Percentiles rank a stretch among this genome's conserved stretches.
Evolutionary conservation across 1,284 basidiomycete species (phyloP).

Genomic region (Tetrapyrgos nigripes): DNA sequence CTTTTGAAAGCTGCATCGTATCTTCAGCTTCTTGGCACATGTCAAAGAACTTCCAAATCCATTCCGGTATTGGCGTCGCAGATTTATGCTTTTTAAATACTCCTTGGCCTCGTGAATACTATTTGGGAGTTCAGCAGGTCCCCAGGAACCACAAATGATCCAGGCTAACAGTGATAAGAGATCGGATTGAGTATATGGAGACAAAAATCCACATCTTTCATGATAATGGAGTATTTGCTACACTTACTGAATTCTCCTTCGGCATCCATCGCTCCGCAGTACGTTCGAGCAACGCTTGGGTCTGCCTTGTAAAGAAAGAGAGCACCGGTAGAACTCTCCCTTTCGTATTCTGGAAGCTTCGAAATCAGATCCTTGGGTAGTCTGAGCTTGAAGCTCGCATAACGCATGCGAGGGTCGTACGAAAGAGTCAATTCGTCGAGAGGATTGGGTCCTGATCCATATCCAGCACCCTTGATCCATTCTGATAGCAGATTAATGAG

Average conservation of each 20-base stretch:
- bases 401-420: slow-evolving; percentile 22
- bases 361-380: neutral
- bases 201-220: neutral
- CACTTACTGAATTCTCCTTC: neutral
- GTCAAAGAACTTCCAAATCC: slow-evolving; percentile 22
- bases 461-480: slow-evolving; percentile 24
- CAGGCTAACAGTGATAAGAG: neutral
- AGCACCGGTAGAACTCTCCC: neutral
- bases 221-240: neutral
- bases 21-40: slow-evolving; percentile 21
- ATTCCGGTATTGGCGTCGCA: slow-evolving; percentile 18
- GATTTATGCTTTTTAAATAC: slow-evolving; percentile 9
- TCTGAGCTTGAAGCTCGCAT: slow-evolving; percentile 13
- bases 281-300: neutral
- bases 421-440: slow-evolving; percentile 22
- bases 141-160: slow-evolving; percentile 19
- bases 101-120: slow-evolving; percentile 19
- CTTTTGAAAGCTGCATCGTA: slow-evolving; percentile 12
- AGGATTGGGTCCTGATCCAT: slow-evolving; percentile 5
- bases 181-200: neutral
- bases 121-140: slow-evolving; percentile 16
- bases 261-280: neutral
- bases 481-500: slow-evolving; percentile 10
- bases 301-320: neutral
- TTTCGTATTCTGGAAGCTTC: neutral